Conservation (phyloP, 2,329 filamentous ascomycete species). For the Diplocarpon rosae region DNA sequence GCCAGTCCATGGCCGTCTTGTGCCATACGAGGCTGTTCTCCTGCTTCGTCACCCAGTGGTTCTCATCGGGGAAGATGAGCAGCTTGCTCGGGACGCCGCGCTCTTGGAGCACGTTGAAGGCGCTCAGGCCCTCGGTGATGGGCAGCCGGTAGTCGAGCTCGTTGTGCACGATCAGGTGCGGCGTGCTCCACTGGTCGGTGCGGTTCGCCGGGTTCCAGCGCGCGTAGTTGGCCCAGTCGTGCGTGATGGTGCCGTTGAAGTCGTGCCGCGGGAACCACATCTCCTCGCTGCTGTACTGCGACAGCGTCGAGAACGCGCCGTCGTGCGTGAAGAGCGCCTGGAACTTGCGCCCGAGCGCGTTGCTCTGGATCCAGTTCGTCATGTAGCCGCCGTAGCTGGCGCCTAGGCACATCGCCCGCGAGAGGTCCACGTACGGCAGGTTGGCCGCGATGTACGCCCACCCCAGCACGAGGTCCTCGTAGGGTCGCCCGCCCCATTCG, state of each 20-base stretch:
- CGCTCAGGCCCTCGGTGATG: constrained; percentile 61
- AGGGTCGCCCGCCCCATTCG: constrained; percentile 49
- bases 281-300: constrained; percentile 51
- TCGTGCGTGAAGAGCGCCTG: constrained; percentile 47
- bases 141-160: constrained; percentile 80
- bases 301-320: constrained; percentile 14
- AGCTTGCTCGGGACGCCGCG: constrained; percentile 49
- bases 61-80: constrained; percentile 56
- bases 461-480: constrained; percentile 65
- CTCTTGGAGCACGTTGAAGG: constrained; percentile 45
- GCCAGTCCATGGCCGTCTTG: constrained; percentile 67
- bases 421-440: constrained; percentile 54
- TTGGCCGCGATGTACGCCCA: constrained; percentile 60
- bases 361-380: constrained; percentile 85
- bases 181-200: constrained; percentile 66
- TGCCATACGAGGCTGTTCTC: constrained; percentile 85
- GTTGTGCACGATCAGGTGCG: constrained; percentile 78
- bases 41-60: constrained; percentile 71
- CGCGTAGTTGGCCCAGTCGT: constrained; percentile 49
- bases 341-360: constrained; percentile 69
- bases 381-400: constrained; percentile 65
- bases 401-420: constrained; percentile 57
- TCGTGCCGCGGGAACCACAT: constrained; percentile 58
- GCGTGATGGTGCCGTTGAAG: constrained; percentile 50
- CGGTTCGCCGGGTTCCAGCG: constrained; percentile 56